Evolutionary conservation across 2,329 filamentous ascomycete species (phyloP).

Genomic region (Arthrinium phaeospermum): DNA sequence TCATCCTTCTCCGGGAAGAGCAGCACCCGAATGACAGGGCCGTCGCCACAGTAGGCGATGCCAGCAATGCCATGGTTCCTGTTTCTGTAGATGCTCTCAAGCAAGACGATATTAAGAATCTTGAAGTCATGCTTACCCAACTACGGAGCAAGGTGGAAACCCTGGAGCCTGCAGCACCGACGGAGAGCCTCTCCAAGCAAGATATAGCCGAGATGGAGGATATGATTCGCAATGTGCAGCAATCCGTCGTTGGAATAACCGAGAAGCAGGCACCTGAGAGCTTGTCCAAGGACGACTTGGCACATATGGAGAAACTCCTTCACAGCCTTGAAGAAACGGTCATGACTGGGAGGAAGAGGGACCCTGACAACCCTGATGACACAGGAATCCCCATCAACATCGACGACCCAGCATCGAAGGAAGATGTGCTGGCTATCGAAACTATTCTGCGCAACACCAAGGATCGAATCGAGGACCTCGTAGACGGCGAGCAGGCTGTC

Average conservation of each 20-base stretch:
- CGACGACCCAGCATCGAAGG: slow-evolving; percentile 68
- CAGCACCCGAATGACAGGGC: slow-evolving; percentile 35
- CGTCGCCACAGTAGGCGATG: slow-evolving; percentile 49
- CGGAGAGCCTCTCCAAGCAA: slow-evolving; percentile 47
- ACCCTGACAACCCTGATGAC: slow-evolving; percentile 29
- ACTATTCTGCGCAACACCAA: slow-evolving; percentile 90
- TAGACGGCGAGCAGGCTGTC: slow-evolving; percentile 75
- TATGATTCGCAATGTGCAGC: slow-evolving; percentile 51
- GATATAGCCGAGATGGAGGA: slow-evolving; percentile 49
- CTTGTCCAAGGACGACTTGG: slow-evolving; percentile 45
- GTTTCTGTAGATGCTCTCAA: slow-evolving; percentile 58
- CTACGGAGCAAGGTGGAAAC: slow-evolving; percentile 84
- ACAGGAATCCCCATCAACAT: slow-evolving; percentile 32
- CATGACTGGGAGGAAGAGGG: slow-evolving; percentile 34
- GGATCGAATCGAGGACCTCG: slow-evolving; percentile 79
- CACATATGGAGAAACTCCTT: slow-evolving; percentile 54
- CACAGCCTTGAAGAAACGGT: slow-evolving; percentile 48
- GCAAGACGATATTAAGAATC: slow-evolving; percentile 79
- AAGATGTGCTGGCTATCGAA: slow-evolving; percentile 90
- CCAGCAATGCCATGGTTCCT: slow-evolving; percentile 51
- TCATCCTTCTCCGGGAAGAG: slow-evolving; percentile 75
- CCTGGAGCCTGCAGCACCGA: slow-evolving; percentile 59
- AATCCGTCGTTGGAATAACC: slow-evolving; percentile 42
- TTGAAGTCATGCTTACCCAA: slow-evolving; percentile 83
- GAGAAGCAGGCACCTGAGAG: slow-evolving; percentile 34